Evolutionary conservation across 2,329 filamentous ascomycete species (phyloP).

Genomic region (Diplocarpon mali): DNA sequence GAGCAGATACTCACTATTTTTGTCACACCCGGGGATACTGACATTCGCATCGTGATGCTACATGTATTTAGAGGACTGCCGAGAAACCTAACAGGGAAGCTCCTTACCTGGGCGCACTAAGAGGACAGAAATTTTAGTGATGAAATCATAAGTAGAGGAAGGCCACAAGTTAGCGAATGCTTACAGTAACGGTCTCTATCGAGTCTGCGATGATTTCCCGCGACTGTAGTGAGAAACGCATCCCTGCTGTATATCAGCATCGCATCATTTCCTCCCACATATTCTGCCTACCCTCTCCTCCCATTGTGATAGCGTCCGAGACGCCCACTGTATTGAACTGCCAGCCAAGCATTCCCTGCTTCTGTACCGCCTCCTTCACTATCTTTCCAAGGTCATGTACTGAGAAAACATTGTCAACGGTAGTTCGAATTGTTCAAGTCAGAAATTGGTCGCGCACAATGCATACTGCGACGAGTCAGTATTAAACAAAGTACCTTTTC

Average conservation of each 20-base stretch:
- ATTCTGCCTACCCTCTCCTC: constrained; percentile 58
- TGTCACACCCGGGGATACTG: constrained; percentile 83
- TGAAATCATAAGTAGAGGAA: no score
- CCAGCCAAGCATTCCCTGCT: constrained; percentile 75
- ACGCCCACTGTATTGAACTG: constrained; percentile 34
- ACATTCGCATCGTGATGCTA: constrained; percentile 66
- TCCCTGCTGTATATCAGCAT: constrained; percentile 43
- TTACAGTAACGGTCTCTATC: constrained; percentile 72
- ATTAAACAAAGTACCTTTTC: neutral
- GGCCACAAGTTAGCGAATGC: neutral
- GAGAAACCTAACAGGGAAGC: no score
- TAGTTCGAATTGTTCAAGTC: neutral
- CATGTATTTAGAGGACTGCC: neutral
- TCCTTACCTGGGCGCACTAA: constrained; percentile 50
- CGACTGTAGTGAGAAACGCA: constrained; percentile 86
- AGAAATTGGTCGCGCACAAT: constrained; percentile 30
- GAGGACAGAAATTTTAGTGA: no score
- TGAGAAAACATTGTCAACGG: constrained; percentile 29
- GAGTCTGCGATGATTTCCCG: constrained; percentile 90
- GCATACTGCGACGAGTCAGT: constrained; percentile 32
- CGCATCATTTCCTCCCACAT: neutral
- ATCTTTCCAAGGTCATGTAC: constrained; percentile 80
- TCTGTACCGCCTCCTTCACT: constrained; percentile 70
- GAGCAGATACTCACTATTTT: constrained; percentile 49
- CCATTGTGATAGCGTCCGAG: constrained; percentile 79